Percentiles rank a stretch among this genome's conserved stretches.
Evolutionary conservation across 148 eudicot genomes (phyloP).

Genomic region (Pharnaceum exiguum): DNA sequence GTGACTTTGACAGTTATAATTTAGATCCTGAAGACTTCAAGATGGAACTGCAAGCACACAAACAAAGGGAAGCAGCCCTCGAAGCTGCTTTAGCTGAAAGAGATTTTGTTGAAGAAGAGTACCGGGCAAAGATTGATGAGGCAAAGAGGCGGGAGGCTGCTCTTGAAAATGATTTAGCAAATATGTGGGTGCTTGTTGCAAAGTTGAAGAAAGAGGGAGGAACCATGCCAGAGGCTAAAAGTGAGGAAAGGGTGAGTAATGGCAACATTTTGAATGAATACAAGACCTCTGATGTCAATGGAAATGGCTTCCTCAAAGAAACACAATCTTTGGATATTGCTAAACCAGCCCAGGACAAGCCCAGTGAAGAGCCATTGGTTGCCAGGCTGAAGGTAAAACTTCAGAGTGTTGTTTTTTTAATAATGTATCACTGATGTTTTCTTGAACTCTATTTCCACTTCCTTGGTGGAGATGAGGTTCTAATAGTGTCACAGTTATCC

Average conservation of each 20-base stretch:
- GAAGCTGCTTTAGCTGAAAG: conserved; percentile 96
- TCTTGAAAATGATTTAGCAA: conserved; percentile 91
- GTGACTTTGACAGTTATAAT: conserved; percentile 60
- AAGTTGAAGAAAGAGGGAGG: conserved; percentile 80
- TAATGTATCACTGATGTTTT: not conserved
- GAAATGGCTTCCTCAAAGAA: conserved; percentile 44
- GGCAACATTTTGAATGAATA: conserved; percentile 29
- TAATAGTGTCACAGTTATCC: too few relatives aligned
- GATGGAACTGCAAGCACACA: conserved; percentile 79
- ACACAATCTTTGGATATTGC: conserved; percentile 34
- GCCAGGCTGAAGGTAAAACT: conserved; percentile 68
- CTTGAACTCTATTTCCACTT: not conserved
- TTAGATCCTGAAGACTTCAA: conserved; percentile 70
- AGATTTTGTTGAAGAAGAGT: conserved; percentile 65
- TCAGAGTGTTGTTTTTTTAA: not conserved
- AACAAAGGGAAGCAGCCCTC: conserved; percentile 69
- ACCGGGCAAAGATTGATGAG: conserved; percentile 69
- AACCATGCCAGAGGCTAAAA: conserved; percentile 29
- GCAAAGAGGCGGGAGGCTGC: conserved; percentile 74
- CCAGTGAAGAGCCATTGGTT: conserved; percentile 81
- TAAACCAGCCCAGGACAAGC: conserved; percentile 33
- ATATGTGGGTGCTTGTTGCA: conserved; percentile 99
- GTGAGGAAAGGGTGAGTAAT: conserved; percentile 27
- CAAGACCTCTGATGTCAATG: conserved; percentile 28
- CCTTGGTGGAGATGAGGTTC: too few relatives aligned